Conservation (phyloP, 2,329 filamentous ascomycete species). For the Fusarium ambrosium region DNA sequence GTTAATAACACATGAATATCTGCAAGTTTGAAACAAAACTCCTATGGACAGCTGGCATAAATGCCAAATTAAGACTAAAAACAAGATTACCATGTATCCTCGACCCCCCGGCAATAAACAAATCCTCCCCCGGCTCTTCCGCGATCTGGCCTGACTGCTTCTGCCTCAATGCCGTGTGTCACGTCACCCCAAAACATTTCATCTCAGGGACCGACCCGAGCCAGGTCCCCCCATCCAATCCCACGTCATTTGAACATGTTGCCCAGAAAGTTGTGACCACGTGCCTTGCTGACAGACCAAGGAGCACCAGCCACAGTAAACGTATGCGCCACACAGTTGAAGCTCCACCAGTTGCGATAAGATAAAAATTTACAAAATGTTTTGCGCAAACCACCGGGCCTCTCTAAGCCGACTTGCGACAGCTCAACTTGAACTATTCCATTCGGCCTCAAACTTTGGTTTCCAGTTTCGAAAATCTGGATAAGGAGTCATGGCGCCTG, state of each 20-base stretch:
- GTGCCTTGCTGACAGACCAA: slow-evolving; percentile 10
- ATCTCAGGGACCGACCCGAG: slow-evolving; percentile 6
- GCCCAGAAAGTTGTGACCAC: slow-evolving; percentile 10
- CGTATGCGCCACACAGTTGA: slow-evolving; percentile 30
- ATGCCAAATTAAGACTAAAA: slow-evolving; percentile 27
- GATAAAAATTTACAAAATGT: slow-evolving; percentile 48
- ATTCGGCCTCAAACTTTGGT: neutral
- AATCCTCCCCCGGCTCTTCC: slow-evolving; percentile 29
- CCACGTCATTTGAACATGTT: slow-evolving; percentile 22
- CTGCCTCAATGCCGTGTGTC: slow-evolving; percentile 20
- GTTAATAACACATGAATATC: neutral
- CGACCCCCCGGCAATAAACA: slow-evolving; percentile 13
- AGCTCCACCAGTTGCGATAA: slow-evolving; percentile 52
- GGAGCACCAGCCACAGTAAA: slow-evolving; percentile 1
- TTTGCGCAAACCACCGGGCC: slow-evolving; percentile 41
- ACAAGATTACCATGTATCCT: slow-evolving; percentile 22
- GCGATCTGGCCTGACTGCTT: slow-evolving; percentile 27
- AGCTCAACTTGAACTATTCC: slow-evolving; percentile 2
- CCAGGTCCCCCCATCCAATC: neutral
- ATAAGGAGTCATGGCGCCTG: slow-evolving; percentile 48
- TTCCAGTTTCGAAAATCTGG: neutral
- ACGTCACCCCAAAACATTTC: slow-evolving; percentile 7
- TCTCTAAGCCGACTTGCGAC: slow-evolving; percentile 36
- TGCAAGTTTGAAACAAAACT: neutral
- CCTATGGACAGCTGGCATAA: neutral